phyloP scores from a whole-genome alignment of 2,329 filamentous ascomycete species.

The Talaromyces rugulosus region DNA sequence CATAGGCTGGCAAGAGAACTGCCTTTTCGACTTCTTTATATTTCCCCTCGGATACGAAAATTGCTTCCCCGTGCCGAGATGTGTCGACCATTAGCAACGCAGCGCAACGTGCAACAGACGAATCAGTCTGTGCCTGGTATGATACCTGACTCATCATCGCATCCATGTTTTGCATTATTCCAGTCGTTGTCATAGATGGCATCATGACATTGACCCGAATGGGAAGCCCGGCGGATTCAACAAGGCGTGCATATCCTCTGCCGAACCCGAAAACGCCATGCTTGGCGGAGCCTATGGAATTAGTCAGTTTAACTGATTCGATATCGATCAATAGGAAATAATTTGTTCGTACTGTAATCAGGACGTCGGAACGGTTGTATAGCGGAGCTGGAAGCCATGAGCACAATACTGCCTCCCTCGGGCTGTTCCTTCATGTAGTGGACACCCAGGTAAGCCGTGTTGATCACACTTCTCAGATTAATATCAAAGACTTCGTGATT shows the following conservation, averaged over 20 bases:
- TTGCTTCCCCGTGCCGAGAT: slow-evolving; percentile 47
- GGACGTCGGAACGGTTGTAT: slow-evolving; percentile 48
- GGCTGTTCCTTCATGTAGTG: slow-evolving; percentile 49
- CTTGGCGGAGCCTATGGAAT: slow-evolving; percentile 42
- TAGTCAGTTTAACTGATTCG: not conserved
- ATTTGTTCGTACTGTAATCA: slow-evolving; percentile 43
- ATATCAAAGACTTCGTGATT: slow-evolving; percentile 43
- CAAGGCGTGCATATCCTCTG: slow-evolving; percentile 41
- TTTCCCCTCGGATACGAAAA: slow-evolving; percentile 48
- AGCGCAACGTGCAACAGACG: slow-evolving; percentile 47
- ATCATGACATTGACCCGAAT: slow-evolving; percentile 55
- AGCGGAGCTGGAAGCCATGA: slow-evolving; percentile 50
- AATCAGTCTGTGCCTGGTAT: slow-evolving; percentile 41
- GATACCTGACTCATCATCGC: not conserved
- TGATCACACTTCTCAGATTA: slow-evolving; percentile 47
- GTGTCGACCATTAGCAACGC: slow-evolving; percentile 49
- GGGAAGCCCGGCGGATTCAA: slow-evolving; percentile 32
- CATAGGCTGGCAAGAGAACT: not conserved
- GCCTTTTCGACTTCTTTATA: slow-evolving; percentile 54
- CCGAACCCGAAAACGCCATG: slow-evolving; percentile 54
- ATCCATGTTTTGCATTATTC: slow-evolving; percentile 36
- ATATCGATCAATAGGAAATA: not conserved
- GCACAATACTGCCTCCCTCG: slow-evolving; percentile 50
- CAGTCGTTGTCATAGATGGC: slow-evolving; percentile 53
- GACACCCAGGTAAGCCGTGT: slow-evolving; percentile 47